Evolutionary conservation across 1,139 yeast species (phyloP), one percentile per base, ranked within the genome.

Genomic region (Torulaspora globosa): DNA sequence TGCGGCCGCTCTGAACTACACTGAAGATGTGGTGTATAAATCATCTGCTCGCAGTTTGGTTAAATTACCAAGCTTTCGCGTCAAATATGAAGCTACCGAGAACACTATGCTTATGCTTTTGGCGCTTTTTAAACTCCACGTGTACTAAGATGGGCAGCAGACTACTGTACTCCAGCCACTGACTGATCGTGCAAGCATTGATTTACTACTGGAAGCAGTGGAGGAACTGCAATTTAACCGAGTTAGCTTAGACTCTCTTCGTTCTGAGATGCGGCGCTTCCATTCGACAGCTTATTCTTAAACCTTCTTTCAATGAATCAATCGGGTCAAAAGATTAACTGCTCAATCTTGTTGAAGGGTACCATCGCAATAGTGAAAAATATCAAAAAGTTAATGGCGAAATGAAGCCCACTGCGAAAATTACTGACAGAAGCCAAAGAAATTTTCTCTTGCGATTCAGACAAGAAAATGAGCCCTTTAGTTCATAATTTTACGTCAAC

Each of bases 131-230:
- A 42, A 67, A 73, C 48, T 50, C 54, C 1, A 72, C 77, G 1
- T 52, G 59, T 0, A 74, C 79, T 0, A 70, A 69, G 42, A 74
- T 74, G 78, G 79, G 79, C 1, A 62, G 59, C 15, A 53, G 78
- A 41, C 50, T 69, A 12, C 55, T 43, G 65, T 74, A 3, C 51
- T 74, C 14, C 80, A 74, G 46, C 79, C 79, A 0, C 56, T 74
- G 19, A 71, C 75, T 0, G 70, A 70, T 49, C 51, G 50, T 19
- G 51, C 52, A 0, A 64, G 71, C 26, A 64, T 74, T 1, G 43
- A 56, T 12, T 54, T 66, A 39, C 61, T 78, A 31, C 53, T 65
- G 10, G 63, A 65, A 4, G 62, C 74, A 0, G 70, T 72, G 0
- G 53, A 61, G 26, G 75, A 71, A 42, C 51, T 74, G 14, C 46